Percentiles rank a stretch among this genome's conserved stretches.
These are phyloP conservation scores for Diaporthe batatas DNA, from an alignment of 2,329 filamentous ascomycete genomes.

Conservation along the genomic window DNA sequence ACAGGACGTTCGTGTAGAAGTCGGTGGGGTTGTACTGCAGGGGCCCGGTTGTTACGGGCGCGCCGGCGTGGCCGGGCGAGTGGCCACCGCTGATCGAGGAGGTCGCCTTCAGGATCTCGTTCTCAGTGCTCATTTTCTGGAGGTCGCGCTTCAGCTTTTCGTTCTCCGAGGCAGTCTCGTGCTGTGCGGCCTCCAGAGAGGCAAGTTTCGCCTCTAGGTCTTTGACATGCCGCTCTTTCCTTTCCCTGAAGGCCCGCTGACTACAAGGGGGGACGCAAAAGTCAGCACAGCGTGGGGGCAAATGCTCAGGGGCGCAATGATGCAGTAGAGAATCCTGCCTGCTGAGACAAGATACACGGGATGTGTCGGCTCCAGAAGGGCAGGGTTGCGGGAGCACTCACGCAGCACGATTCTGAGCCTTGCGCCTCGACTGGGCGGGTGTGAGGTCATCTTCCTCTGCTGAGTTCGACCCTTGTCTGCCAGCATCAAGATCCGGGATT, in stretches of 20 bases:
- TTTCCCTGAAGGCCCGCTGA: conserved; percentile 94
- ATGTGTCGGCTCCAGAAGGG: neutral
- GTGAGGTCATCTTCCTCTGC: conserved; percentile 68
- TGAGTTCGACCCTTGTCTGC: conserved; percentile 62
- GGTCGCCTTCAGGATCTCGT: conserved; percentile 90
- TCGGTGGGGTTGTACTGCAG: conserved; percentile 80
- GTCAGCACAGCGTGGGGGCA: conserved; percentile 20
- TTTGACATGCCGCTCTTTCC: conserved; percentile 91
- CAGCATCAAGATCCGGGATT: conserved; percentile 50
- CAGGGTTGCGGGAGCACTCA: conserved; percentile 54
- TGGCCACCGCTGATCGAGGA: conserved; percentile 60
- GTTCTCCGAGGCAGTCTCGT: conserved; percentile 83
- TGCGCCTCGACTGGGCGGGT: conserved; percentile 69
- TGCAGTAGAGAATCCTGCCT: neutral
- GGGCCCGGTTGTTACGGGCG: conserved; percentile 71
- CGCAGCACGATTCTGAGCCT: conserved; percentile 73
- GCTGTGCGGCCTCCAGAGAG: conserved; percentile 79
- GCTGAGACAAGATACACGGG: neutral
- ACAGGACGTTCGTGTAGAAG: conserved; percentile 75
- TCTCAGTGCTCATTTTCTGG: conserved; percentile 88
- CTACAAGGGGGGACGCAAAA: conserved; percentile 59
- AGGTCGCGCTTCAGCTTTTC: conserved; percentile 87
- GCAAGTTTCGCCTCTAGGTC: conserved; percentile 91
- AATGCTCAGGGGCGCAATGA: neutral
- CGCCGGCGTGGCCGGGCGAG: conserved; percentile 58